Conservation (phyloP, 257 asterid species). For the Paraleonurus japonicus region DNA sequence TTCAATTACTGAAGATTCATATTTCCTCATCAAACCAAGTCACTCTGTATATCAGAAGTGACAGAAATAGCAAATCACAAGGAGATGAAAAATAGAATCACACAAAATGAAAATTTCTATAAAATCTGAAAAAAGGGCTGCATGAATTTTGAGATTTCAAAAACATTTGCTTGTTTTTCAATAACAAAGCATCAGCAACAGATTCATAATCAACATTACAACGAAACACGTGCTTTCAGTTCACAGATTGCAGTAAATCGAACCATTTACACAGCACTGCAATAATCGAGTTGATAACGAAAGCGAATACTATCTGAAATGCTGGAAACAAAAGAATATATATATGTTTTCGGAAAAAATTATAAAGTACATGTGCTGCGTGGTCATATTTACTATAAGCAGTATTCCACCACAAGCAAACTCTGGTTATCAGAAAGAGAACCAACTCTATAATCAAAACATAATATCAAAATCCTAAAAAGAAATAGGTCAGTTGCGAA, state of each 20-base stretch:
- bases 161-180: not conserved
- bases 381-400: conserved; percentile 7
- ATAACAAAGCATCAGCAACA: not conserved
- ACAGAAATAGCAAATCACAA: not conserved
- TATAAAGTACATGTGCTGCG: conserved; percentile 9
- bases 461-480: conserved; percentile 2
- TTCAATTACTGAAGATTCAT: not conserved
- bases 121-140: too few species aligned
- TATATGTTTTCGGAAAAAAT: not conserved
- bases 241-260: not conserved
- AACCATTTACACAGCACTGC: conserved; percentile 4
- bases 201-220: not conserved
- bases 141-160: not conserved
- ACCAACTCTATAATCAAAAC: not conserved
- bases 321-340: not conserved
- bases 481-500: not conserved
- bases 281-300: not conserved
- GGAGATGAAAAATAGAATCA: not conserved
- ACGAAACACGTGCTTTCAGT: not conserved
- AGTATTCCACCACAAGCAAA: conserved; percentile 2
- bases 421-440: not conserved
- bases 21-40: not conserved
- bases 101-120: not conserved
- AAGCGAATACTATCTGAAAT: not conserved
- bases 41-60: not conserved